Conservation (phyloP, 352 stramenopile species). For the Globisporangium polare region DNA sequence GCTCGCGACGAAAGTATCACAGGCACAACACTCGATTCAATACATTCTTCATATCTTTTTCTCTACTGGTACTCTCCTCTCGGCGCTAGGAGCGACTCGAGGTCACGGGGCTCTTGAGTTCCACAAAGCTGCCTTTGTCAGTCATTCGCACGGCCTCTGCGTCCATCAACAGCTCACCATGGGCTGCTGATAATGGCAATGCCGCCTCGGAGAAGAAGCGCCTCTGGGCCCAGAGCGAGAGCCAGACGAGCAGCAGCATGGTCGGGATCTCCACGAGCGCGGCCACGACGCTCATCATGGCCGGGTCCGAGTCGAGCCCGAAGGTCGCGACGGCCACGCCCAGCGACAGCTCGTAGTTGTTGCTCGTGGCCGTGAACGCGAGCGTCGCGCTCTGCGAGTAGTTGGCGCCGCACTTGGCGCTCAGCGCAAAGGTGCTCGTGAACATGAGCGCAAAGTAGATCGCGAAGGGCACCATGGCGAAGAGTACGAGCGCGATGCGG, state of each 20-base stretch:
- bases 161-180: not conserved
- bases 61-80: not conserved
- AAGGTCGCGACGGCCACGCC: conserved; percentile 67
- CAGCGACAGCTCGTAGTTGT: conserved; percentile 82
- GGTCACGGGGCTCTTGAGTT: not conserved
- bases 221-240: conserved; percentile 21
- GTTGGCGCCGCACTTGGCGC: conserved; percentile 26
- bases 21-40: not conserved
- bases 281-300: conserved; percentile 46
- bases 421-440: conserved; percentile 38
- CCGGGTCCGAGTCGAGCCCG: conserved; percentile 60
- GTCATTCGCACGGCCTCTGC: not conserved
- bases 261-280: conserved; percentile 45
- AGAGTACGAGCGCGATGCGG: conserved; percentile 51
- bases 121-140: not conserved
- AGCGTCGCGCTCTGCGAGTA: conserved; percentile 48
- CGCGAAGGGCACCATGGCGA: conserved; percentile 50
- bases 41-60: too few relatives aligned
- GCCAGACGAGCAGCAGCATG: conserved; percentile 30
- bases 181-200: not conserved
- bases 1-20: too few relatives aligned
- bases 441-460: conserved; percentile 70
- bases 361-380: conserved; percentile 80
- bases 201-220: conserved; percentile 6
- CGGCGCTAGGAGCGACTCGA: not conserved